These are phyloP conservation scores for Pseudogymnoascus verrucosus DNA, from an alignment of 2,329 filamentous ascomycete species.

Conservation along the genomic window DNA sequence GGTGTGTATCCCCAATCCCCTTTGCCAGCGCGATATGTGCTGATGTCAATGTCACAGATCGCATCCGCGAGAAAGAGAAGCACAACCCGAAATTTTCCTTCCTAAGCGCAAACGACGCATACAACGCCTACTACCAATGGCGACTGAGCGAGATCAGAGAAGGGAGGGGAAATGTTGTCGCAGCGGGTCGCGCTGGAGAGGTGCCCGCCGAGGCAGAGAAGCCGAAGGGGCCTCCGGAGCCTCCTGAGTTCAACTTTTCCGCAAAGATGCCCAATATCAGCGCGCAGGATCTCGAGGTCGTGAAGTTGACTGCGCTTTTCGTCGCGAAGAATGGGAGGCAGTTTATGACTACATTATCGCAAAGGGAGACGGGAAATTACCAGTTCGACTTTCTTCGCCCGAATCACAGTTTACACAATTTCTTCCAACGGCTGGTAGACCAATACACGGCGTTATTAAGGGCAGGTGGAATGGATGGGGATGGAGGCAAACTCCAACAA, in stretches of 20 bases:
- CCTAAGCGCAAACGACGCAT: conserved; percentile 69
- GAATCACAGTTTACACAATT: conserved; percentile 93
- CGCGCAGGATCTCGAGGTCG: conserved; percentile 75
- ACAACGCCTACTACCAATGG: conserved; percentile 86
- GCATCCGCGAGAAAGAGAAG: conserved; percentile 76
- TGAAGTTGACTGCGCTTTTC: conserved; percentile 76
- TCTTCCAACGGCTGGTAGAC: conserved; percentile 85
- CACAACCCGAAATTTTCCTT: conserved; percentile 90
- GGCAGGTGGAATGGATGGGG: conserved; percentile 56
- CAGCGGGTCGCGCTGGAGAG: conserved; percentile 66
- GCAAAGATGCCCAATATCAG: conserved; percentile 96
- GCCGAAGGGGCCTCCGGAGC: conserved; percentile 74
- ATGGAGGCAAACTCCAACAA: conserved; percentile 57
- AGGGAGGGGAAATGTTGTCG: conserved; percentile 71
- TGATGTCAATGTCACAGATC: conserved; percentile 42
- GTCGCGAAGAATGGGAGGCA: conserved; percentile 86
- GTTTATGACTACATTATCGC: conserved; percentile 83
- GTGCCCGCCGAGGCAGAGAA: conserved; percentile 50
- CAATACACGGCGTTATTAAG: conserved; percentile 80
- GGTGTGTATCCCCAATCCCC: conserved; percentile 37
- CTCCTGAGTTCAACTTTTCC: conserved; percentile 83
- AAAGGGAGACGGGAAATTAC: conserved; percentile 81
- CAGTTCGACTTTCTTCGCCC: conserved; percentile 95
- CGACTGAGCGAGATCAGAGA: conserved; percentile 76
- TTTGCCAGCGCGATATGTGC: neutral